These are phyloP conservation scores for Poa annua DNA, from an alignment of 176 grass and related monocot species.

Conservation along the genomic window DNA sequence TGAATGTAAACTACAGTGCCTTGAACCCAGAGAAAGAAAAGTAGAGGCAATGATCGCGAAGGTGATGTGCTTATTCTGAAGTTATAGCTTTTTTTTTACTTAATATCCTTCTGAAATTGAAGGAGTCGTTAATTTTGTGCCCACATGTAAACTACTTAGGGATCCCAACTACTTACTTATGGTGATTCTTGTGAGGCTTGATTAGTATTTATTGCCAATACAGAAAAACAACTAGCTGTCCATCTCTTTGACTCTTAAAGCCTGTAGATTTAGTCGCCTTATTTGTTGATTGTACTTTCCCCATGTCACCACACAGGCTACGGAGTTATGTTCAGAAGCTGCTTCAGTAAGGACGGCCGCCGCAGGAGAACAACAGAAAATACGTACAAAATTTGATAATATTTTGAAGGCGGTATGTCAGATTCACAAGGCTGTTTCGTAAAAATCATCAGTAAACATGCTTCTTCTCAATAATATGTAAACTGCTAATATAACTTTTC, in stretches of 20 bases:
- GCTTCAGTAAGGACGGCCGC: constrained; percentile 29
- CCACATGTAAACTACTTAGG: background rate
- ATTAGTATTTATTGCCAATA: background rate
- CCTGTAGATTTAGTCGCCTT: background rate
- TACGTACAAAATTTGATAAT: constrained; percentile 49
- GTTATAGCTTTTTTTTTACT: constrained; percentile 25
- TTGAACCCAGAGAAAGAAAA: constrained; percentile 59
- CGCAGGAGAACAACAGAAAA: constrained; percentile 41
- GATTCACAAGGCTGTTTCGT: background rate
- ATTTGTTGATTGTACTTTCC: background rate
- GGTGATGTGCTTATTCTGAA: constrained; percentile 48
- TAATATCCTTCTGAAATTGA: constrained; percentile 10
- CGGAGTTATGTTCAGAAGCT: constrained; percentile 44
- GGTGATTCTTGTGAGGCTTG: background rate
- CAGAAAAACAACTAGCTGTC: constrained; percentile 22
- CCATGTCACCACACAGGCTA: constrained; percentile 49
- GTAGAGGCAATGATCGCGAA: constrained; percentile 51
- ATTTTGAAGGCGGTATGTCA: constrained; percentile 56
- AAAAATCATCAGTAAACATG: constrained; percentile 2
- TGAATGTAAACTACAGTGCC: constrained; percentile 58
- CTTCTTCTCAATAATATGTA: background rate
- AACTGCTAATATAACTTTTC: constrained; percentile 18
- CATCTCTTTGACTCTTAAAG: background rate
- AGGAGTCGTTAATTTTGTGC: background rate
- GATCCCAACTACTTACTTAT: background rate